Evolutionary conservation across 2,329 filamentous ascomycete species (phyloP).

Genomic region (Pseudogymnoascus sp.): DNA sequence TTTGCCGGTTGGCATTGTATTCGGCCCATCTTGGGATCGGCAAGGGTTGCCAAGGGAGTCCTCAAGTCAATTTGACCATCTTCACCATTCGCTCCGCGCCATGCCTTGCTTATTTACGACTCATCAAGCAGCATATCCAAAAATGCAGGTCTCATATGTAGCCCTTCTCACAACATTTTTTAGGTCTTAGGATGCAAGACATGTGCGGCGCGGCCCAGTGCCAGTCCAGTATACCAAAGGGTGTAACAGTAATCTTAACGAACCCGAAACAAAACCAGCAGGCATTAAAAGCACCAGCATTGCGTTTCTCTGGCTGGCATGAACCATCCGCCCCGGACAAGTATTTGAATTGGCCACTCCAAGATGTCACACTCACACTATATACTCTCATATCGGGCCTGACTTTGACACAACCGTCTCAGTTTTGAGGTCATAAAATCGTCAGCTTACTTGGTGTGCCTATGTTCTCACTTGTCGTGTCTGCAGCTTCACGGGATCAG

Average conservation of each 20-base stretch:
- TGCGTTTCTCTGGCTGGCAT: background rate
- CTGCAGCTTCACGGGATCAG: background rate
- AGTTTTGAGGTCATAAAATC: background rate
- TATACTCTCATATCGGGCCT: background rate
- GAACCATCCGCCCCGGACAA: too few species aligned
- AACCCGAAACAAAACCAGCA: background rate
- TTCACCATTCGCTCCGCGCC: background rate
- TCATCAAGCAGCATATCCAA: background rate
- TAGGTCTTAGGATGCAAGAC: background rate
- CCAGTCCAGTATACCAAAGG: background rate
- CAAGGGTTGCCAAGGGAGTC: background rate
- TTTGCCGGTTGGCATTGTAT: background rate
- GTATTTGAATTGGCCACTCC: background rate
- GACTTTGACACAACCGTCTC: background rate
- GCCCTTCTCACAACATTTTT: background rate
- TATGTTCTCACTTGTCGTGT: background rate
- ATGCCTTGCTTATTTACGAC: background rate
- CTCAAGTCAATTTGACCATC: background rate
- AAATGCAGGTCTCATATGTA: background rate
- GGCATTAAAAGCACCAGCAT: background rate
- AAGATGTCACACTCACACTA: background rate
- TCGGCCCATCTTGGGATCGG: background rate
- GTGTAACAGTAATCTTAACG: background rate
- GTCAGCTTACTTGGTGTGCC: background rate
- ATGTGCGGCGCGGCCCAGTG: background rate